Evolutionary conservation across 1,139 yeast species (phyloP).

Genomic region (Hansenula lynferdii): DNA sequence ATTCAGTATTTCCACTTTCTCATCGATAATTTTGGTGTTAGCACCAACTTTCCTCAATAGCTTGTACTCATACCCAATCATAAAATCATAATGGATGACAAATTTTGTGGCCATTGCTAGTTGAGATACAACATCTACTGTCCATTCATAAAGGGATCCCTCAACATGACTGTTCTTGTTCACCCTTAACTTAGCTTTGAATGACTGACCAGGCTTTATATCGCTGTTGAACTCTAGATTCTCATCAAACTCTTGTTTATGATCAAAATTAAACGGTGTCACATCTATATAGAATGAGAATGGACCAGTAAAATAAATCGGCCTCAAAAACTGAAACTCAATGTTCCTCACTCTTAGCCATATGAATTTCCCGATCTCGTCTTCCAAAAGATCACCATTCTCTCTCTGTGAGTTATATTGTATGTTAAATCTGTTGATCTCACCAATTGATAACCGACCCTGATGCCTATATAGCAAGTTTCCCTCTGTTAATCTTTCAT

Average conservation of each 20-base stretch:
- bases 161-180: slow-evolving; percentile 37
- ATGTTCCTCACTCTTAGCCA: slow-evolving; percentile 43
- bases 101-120: slow-evolving; percentile 37
- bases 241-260: slow-evolving; percentile 28
- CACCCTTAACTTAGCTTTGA: slow-evolving; percentile 41
- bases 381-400: background rate
- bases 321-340: slow-evolving; percentile 45
- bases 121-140: slow-evolving; percentile 53
- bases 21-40: background rate
- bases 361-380: slow-evolving; percentile 16
- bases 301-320: slow-evolving; percentile 58
- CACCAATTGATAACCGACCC: background rate
- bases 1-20: slow-evolving; percentile 19
- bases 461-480: background rate
- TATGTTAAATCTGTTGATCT: slow-evolving; percentile 13
- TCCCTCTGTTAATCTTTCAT: too few relatives aligned
- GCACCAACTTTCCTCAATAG: slow-evolving; percentile 11
- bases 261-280: slow-evolving; percentile 45
- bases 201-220: slow-evolving; percentile 53
- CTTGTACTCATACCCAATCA: slow-evolving; percentile 23
- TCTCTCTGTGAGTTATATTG: background rate
- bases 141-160: slow-evolving; percentile 40
- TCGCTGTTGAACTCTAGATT: slow-evolving; percentile 29
- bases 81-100: slow-evolving; percentile 25
- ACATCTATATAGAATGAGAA: slow-evolving; percentile 56